Conservation (phyloP, 345 rosid genomes). For the Sapria himalayana region DNA sequence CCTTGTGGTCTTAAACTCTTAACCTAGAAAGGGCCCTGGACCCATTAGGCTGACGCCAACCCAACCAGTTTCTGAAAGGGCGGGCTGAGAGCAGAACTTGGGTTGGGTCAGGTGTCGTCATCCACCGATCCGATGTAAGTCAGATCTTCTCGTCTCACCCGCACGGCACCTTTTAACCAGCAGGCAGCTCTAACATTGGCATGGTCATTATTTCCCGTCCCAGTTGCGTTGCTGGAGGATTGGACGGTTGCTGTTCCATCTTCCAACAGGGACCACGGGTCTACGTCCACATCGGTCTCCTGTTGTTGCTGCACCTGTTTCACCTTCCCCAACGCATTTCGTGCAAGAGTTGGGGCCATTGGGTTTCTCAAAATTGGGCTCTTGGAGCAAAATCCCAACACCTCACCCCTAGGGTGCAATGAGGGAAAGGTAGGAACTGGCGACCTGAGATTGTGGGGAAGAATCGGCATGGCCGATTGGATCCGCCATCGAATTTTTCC, state of each 20-base stretch:
- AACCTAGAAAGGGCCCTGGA: too few relatives aligned
- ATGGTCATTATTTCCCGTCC: slow-evolving; percentile 38
- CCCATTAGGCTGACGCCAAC: too few relatives aligned
- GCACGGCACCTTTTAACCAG: slow-evolving; percentile 90
- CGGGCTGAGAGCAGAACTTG: too few relatives aligned
- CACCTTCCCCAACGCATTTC: slow-evolving; percentile 29
- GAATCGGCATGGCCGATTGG: slow-evolving; percentile 80
- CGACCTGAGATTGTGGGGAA: slow-evolving; percentile 40
- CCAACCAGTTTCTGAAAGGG: too few relatives aligned
- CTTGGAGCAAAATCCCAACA: slow-evolving; percentile 21
- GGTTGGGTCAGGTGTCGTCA: slow-evolving; percentile 78
- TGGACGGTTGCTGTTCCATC: slow-evolving; percentile 63
- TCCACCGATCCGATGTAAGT: slow-evolving; percentile 74
- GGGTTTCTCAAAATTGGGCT: slow-evolving; percentile 27
- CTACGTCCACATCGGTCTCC: slow-evolving; percentile 48
- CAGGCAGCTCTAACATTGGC: slow-evolving; percentile 62
- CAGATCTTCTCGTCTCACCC: slow-evolving; percentile 75
- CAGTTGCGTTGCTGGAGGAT: slow-evolving; percentile 30
- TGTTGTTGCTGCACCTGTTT: slow-evolving; percentile 28
- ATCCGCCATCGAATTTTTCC: slow-evolving; percentile 74
- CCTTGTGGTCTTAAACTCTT: too few relatives aligned
- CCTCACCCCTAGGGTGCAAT: slow-evolving; percentile 31
- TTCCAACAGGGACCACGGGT: slow-evolving; percentile 92
- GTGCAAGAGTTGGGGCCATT: slow-evolving; percentile 17
- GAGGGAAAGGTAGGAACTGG: slow-evolving; percentile 35